A percentile compares a stretch with the other conserved stretches of the same genome.
Evolutionary conservation across 257 asterid species (phyloP).

Genomic region (Penstemon newberryi): DNA sequence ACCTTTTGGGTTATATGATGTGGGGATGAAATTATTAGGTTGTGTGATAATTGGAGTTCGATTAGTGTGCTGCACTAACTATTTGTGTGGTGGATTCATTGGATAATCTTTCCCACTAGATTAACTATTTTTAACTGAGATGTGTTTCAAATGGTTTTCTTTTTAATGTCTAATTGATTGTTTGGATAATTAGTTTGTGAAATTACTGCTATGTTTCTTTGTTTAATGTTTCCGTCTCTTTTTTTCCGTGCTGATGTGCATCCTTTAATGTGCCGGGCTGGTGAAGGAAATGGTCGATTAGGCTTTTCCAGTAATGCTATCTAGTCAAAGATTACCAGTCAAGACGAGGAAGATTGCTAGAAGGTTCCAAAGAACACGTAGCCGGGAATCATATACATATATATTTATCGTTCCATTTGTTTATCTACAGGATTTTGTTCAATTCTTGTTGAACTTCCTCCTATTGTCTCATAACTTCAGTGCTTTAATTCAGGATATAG

Average conservation of each 20-base stretch:
- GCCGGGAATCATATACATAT: neutral
- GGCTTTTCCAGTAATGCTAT: no score
- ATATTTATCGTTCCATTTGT: neutral
- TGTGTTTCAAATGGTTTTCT: neutral
- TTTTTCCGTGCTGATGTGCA: neutral
- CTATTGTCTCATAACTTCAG: neutral
- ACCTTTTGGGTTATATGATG: neutral
- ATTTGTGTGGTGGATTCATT: no score
- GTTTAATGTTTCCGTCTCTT: neutral
- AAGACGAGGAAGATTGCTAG: neutral
- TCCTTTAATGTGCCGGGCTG: neutral
- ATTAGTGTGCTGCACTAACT: neutral
- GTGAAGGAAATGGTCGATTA: neutral
- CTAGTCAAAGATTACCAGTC: neutral
- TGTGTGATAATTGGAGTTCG: neutral
- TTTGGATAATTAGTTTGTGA: neutral
- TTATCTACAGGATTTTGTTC: neutral
- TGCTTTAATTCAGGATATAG: neutral
- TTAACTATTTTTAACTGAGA: neutral
- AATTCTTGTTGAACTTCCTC: neutral
- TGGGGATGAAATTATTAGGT: neutral
- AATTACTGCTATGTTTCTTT: neutral
- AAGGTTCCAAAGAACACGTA: no score
- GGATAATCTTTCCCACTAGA: no score
- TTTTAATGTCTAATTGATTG: constrained; percentile 1